These are phyloP conservation scores for Schoenoplectus triqueter DNA, from an alignment of 202 grass and related monocot species.

Conservation along the genomic window DNA sequence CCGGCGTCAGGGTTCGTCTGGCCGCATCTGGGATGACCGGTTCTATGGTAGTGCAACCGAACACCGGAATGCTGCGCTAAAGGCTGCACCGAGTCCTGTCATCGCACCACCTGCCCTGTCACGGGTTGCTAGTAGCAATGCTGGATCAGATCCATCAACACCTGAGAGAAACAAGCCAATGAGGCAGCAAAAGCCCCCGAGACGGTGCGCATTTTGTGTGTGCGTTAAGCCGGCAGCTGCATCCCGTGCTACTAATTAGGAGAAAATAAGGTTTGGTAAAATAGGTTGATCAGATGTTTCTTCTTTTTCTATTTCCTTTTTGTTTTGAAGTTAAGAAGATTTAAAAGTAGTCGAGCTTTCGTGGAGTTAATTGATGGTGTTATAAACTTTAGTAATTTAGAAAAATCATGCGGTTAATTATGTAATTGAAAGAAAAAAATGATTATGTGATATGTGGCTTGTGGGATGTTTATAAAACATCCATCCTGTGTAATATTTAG, in stretches of 20 bases:
- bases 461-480: not conserved
- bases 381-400: not conserved
- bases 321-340: not conserved
- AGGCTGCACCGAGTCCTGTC: not conserved
- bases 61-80: not conserved
- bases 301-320: not conserved
- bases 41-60: slow-evolving; percentile 34
- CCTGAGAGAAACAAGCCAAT: slow-evolving; percentile 30
- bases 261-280: slow-evolving; percentile 27
- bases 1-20: slow-evolving; percentile 81
- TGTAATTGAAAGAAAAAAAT: slow-evolving; percentile 3
- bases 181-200: not conserved
- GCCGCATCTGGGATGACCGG: slow-evolving; percentile 63
- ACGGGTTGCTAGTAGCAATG: not conserved
- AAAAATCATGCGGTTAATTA: not conserved
- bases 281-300: slow-evolving; percentile 3
- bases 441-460: not conserved
- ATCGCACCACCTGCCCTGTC: not conserved
- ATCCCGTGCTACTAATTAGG: not conserved
- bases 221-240: not conserved
- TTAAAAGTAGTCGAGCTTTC: not conserved
- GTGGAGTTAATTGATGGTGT: not conserved
- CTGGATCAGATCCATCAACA: not conserved
- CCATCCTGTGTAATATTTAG: not conserved
- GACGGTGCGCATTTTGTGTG: not conserved